A percentile compares a stretch with the other conserved stretches of the same genome.
phyloP scores from a whole-genome alignment of 1,284 basidiomycete genomes.

The Sanghuangporus baumii region DNA sequence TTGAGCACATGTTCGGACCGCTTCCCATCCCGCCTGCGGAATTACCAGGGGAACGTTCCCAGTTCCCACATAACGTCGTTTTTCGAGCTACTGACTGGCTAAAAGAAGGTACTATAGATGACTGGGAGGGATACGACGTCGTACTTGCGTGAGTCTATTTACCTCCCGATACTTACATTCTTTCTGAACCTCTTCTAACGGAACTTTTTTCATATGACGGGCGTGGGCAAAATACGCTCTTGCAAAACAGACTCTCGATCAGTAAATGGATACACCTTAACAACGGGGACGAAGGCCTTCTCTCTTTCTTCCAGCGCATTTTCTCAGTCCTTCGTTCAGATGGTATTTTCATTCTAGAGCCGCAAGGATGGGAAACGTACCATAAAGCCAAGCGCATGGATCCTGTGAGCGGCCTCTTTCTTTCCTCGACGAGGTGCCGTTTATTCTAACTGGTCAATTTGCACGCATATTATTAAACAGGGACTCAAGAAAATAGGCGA shows the following conservation, averaged over 20 bases:
- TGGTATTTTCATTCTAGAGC: slow-evolving; percentile 66
- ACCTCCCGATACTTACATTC: not conserved
- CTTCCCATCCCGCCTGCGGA: slow-evolving; percentile 54
- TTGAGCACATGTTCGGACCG: slow-evolving; percentile 66
- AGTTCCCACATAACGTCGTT: slow-evolving; percentile 70
- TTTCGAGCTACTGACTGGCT: slow-evolving; percentile 72
- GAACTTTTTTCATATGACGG: not conserved
- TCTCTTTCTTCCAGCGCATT: slow-evolving; percentile 57
- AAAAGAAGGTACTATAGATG: slow-evolving; percentile 46
- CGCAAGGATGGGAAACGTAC: slow-evolving; percentile 77
- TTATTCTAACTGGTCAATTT: not conserved
- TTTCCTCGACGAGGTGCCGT: not conserved
- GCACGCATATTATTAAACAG: slow-evolving; percentile 25
- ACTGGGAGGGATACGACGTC: slow-evolving; percentile 59
- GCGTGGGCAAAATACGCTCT: not conserved
- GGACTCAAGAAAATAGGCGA: slow-evolving; percentile 54
- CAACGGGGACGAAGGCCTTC: slow-evolving; percentile 61
- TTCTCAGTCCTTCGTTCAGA: slow-evolving; percentile 49
- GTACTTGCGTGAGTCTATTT: slow-evolving; percentile 58
- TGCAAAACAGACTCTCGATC: slow-evolving; percentile 58
- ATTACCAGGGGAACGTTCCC: not conserved
- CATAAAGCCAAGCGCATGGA: slow-evolving; percentile 66
- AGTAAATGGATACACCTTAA: slow-evolving; percentile 87
- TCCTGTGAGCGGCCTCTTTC: slow-evolving; percentile 32
- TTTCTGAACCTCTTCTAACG: not conserved